A percentile compares a stretch with the other conserved stretches of the same genome.
phyloP scores from a whole-genome alignment of 2,329 filamentous ascomycete species.

The Akanthomyces uredinophilus region DNA sequence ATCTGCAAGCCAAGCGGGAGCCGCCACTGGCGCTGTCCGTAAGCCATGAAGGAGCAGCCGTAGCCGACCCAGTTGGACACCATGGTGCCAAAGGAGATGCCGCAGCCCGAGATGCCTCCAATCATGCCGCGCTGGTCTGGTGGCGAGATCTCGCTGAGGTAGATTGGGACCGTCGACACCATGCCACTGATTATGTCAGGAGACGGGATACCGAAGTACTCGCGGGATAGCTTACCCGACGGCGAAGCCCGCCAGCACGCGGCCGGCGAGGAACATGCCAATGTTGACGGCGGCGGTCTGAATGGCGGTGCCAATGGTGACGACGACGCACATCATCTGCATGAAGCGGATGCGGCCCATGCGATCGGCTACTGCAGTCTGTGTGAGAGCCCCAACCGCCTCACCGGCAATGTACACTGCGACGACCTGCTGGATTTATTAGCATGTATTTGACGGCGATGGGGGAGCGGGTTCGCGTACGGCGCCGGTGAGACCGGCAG shows the following conservation, averaged over 20 bases:
- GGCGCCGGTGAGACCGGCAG: conserved; percentile 49
- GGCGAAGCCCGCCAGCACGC: conserved; percentile 37
- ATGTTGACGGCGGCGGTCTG: conserved; percentile 52
- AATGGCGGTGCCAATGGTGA: conserved; percentile 48
- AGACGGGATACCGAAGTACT: conserved; percentile 23
- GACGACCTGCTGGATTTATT: conserved; percentile 37
- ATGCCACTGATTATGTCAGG: conserved; percentile 32
- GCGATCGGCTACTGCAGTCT: conserved; percentile 49
- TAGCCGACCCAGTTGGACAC: conserved; percentile 54
- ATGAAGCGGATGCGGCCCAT: conserved; percentile 50
- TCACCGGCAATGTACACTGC: conserved; percentile 57
- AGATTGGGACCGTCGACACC: conserved; percentile 49
- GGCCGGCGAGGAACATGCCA: conserved; percentile 48
- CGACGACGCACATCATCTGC: conserved; percentile 47
- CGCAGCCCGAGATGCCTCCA: conserved; percentile 48
- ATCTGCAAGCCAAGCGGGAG: conserved; percentile 50
- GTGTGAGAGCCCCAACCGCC: conserved; percentile 47
- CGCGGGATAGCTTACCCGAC: not conserved
- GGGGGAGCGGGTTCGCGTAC: conserved; percentile 22
- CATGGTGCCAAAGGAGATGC: conserved; percentile 52
- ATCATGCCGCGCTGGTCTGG: conserved; percentile 46
- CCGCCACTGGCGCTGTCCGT: conserved; percentile 49
- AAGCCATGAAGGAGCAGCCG: conserved; percentile 45
- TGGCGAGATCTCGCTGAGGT: conserved; percentile 49
- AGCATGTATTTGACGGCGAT: not conserved